Evolutionary conservation across 768 basidiomycete genomes (phyloP), one percentile per base, ranked within the genome.

Genomic region (Pisolithus microcarpus): DNA sequence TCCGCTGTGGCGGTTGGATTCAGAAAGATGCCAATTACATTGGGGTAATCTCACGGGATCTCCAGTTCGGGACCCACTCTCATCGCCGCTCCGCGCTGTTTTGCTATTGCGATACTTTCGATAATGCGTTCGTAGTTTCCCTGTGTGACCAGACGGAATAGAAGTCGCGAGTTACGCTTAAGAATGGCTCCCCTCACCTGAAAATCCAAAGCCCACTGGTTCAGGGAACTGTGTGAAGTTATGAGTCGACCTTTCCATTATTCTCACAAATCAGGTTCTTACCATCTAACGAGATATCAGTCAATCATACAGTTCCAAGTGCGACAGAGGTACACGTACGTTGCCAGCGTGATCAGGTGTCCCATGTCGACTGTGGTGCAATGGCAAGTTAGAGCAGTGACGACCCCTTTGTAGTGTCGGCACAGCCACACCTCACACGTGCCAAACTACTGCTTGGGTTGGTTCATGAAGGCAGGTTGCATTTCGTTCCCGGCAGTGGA

Each of bases 201-300:
- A 55, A 97, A 97, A 66, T 97, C 95, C 37, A 98, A 71, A 7
- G 96, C 89, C 92, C 95, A 97, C 69, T 99, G 95, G 61, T 97
- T 95, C 26, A 99, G 74, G 15, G 92, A 93, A 65, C 92, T 95
- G 42, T 15, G 34, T 18, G 2, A 19, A 55, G n/a, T 47, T 39
- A 42, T 13, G 28, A 43, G 31, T 47, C 8, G 34, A 34, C 18
- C 30, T 21, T 30, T 10, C 13, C 23, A n/a, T 11, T 16, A 31
- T 16, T 7, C 5, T 10, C 34, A 43, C 34, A 24, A 49, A 31
- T 16, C 5, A 42, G 18, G 51, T 46, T 18, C 19, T 54, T 52
- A 67, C 65, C 65, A 67, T 18, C 65, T 67, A 48, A 11, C 10
- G 34, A 5, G 28, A 52, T 1, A 58, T 49, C 30, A 52, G 47